Base-by-base conservation (phyloP, 805 yeast species). In the Lachancea fermentati region DNA sequence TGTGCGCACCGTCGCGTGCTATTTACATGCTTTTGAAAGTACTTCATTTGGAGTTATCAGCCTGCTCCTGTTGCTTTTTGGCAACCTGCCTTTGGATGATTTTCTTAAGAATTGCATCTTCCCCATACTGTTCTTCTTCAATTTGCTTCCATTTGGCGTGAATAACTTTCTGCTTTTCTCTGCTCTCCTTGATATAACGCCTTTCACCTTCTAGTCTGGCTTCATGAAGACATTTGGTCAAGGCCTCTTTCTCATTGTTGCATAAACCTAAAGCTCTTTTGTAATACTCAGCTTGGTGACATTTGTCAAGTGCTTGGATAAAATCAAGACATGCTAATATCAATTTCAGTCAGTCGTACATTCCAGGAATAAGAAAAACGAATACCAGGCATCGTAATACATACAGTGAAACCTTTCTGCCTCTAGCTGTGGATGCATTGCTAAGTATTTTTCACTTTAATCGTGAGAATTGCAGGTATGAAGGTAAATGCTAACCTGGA, bases 281-380 rank as follows among this genome's bases (percentile, higher is more conserved):
- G 44, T 83, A 51, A 49, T 79, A 82, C 41, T 79, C 82, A 40
- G 72, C 72, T 43, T 77, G 72, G 54, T 89, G 96, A 59, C 98
- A 91, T 57, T 85, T 81, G 53, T 91, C 95, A 4, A 91, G 73
- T 0, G 95, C 96, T 46, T 81, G 80, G 60, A 93, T 87, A 30
- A 87, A 72, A 46, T 81, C 85, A 38, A 75, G 78, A 62, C 98
- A 91, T 14, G 83, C 83, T 73, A 42, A 18, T 38, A 35, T 8
- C 12, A 13, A 19, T 31, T 13, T 11, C 9, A 22, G 26, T 22
- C 11, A 22, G 26, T 22, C 26, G 7, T 22, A 7, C 7, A 22
- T 22, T 22, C 26, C n/a, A 24, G 24, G 31, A 35, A 16, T 13
- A 42, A 34, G 17, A 29, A 13, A 16, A 18, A 14, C 6, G 15